These are phyloP conservation scores for Noccaea bulbosa DNA, from an alignment of 345 rosid genomes.

Conservation along the genomic window DNA sequence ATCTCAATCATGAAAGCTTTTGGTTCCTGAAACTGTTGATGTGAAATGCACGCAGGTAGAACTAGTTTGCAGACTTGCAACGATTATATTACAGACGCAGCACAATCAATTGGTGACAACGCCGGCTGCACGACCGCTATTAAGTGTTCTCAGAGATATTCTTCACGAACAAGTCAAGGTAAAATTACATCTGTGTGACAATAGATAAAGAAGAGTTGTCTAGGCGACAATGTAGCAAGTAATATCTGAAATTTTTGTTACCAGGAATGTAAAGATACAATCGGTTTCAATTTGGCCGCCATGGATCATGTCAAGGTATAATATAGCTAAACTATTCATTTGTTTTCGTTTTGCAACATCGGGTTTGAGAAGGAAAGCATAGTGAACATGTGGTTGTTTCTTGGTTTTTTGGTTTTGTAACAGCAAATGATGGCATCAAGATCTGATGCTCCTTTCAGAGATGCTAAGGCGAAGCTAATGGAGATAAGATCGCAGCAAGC, in stretches of 20 bases:
- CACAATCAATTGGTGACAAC: conserved; percentile 78
- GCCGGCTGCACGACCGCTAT: conserved; percentile 75
- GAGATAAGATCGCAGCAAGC: conserved; percentile 64
- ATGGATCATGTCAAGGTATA: conserved; percentile 92
- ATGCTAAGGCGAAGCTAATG: conserved; percentile 72
- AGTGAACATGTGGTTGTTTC: background rate
- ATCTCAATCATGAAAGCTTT: background rate
- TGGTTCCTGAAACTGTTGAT: conserved; percentile 7
- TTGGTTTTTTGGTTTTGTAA: conserved; percentile 19
- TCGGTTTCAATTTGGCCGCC: conserved; percentile 92
- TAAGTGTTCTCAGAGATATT: conserved; percentile 69
- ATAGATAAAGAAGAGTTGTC: background rate
- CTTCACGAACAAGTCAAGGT: conserved; percentile 82
- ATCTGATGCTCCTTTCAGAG: conserved; percentile 83
- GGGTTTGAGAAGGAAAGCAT: background rate
- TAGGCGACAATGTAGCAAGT: background rate
- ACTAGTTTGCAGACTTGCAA: conserved; percentile 77
- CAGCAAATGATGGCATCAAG: conserved; percentile 92
- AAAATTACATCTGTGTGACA: conserved; percentile 1
- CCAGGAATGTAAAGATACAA: conserved; percentile 86
- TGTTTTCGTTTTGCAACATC: background rate
- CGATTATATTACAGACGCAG: conserved; percentile 75
- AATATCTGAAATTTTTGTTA: conserved; percentile 25
- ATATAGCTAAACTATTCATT: background rate
- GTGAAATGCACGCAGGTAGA: conserved; percentile 61